These are phyloP conservation scores for Immersiporthe knoxdaviesiana DNA, from an alignment of 2,329 filamentous ascomycete genomes.

Conservation along the genomic window DNA sequence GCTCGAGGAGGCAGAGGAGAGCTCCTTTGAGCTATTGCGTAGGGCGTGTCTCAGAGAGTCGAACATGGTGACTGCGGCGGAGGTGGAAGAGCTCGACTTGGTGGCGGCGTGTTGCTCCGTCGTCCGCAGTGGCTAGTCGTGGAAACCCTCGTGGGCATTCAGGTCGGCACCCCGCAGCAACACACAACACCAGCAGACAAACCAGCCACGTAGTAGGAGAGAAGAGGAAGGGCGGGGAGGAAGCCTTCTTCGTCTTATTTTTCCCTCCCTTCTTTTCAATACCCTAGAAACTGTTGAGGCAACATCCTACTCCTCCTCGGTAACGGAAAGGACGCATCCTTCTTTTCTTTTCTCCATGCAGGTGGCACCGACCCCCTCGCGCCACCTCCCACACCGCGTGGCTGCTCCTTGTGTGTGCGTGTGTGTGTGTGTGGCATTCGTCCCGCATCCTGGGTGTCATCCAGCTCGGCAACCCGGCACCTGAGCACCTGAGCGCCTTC, in stretches of 20 bases:
- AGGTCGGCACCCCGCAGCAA: neutral
- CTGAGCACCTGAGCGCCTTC: neutral
- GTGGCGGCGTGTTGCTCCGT: neutral
- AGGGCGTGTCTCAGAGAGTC: conserved; percentile 3
- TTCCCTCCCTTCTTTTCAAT: too few relatives aligned
- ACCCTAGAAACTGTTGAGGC: neutral
- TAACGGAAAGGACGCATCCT: neutral
- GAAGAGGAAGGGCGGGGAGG: neutral
- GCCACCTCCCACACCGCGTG: neutral
- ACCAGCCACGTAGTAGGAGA: neutral
- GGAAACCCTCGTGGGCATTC: neutral
- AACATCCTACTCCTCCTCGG: neutral
- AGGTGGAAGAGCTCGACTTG: neutral
- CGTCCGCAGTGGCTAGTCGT: neutral
- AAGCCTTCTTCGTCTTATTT: neutral
- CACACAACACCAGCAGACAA: neutral
- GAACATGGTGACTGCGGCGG: conserved; percentile 10
- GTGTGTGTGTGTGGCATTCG: neutral
- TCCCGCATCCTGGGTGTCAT: neutral
- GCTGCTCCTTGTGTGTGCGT: neutral
- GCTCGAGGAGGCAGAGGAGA: neutral
- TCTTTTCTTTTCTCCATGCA: neutral
- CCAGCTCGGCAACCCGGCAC: conserved; percentile 3
- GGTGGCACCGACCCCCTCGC: neutral
- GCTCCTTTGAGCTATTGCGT: conserved; percentile 4